Evolutionary conservation across 1,284 basidiomycete species (phyloP), one percentile per base, ranked within the genome.

Genomic region (Irpex rosettiformis): DNA sequence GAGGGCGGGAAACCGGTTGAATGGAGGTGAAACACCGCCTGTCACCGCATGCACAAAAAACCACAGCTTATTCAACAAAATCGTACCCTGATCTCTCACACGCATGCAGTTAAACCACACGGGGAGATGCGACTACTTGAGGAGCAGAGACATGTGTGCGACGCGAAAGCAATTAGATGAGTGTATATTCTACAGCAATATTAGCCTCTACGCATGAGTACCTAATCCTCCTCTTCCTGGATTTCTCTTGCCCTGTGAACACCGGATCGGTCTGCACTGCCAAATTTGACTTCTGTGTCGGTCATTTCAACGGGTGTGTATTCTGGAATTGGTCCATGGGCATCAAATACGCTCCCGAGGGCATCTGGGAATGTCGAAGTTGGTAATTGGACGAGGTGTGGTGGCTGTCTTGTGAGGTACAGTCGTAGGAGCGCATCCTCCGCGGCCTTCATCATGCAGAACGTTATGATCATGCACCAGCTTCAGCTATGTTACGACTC

Each of bases 351-450:
- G 65, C 77, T 76, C 48, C 82, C 84, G 45, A 77, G 70, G 22
- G 75, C 76, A 21, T 74, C 65, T 4, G 83, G 77, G 75, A 89
- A 88, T 8, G 90, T 88, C 51, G 83, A 81, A 6, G 88, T 84
- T 4, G 91, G 91, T 37, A 93, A 76, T 55, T 83, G 82, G 58
- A 88, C 69, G 51, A 80, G 72, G 62, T 88, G 79, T 54, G 84
- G 73, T 10, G 93, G 92, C 55, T 84, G 84, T 62, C 80, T 81
- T 21, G 90, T 91, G 62, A 94, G 80, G 73, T 93, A 94, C 27
- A 95, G 77, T 33, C 91, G 81, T 61, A 89, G 84, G 27, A 95
- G 77, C 0, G 93, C 84, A 69, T 94, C 90, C 72, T 94, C 92
- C 3, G 93, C 92, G 21, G 93, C 91, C 88, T 91, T 64, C 33